phyloP scores from a whole-genome alignment of 2,329 filamentous ascomycete genomes.

The Sporothrix protearum region DNA sequence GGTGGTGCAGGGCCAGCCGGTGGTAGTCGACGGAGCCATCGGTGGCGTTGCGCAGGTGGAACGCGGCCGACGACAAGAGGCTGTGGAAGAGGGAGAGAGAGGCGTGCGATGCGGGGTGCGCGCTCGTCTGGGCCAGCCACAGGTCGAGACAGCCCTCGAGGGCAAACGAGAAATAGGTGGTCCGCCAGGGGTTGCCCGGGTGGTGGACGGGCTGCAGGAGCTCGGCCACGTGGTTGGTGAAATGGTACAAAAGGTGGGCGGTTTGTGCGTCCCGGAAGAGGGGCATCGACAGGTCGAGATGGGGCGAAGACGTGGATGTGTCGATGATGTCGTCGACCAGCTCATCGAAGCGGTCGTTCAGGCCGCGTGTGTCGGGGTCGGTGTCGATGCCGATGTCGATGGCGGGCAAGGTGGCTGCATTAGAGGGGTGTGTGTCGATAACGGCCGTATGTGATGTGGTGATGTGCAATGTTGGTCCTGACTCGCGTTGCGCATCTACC shows the following conservation, averaged over 20 bases:
- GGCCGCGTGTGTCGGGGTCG: not conserved
- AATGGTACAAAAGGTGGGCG: conserved; percentile 22
- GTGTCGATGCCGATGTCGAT: not conserved
- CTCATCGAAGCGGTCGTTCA: not conserved
- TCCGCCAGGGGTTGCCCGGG: conserved; percentile 21
- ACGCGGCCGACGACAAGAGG: conserved; percentile 19
- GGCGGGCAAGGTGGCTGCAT: too few relatives aligned
- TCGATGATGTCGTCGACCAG: not conserved
- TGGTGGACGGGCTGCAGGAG: conserved; percentile 23
- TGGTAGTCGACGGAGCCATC: conserved; percentile 7
- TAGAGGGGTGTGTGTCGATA: too few relatives aligned
- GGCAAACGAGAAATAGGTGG: conserved; percentile 10
- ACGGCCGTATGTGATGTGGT: not conserved
- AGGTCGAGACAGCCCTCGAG: not conserved
- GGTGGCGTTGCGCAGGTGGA: conserved; percentile 22
- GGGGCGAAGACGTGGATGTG: not conserved
- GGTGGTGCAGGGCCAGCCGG: conserved; percentile 7
- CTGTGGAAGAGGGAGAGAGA: conserved; percentile 13
- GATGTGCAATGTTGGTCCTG: not conserved
- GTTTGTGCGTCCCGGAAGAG: conserved; percentile 12
- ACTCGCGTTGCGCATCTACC: not conserved
- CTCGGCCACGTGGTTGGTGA: conserved; percentile 15
- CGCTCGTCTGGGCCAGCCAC: not conserved
- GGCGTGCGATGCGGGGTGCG: not conserved
- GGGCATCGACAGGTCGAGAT: not conserved